phyloP scores from a whole-genome alignment of 371 early-diverging fungal genomes.

The Mortierella sp. region DNA sequence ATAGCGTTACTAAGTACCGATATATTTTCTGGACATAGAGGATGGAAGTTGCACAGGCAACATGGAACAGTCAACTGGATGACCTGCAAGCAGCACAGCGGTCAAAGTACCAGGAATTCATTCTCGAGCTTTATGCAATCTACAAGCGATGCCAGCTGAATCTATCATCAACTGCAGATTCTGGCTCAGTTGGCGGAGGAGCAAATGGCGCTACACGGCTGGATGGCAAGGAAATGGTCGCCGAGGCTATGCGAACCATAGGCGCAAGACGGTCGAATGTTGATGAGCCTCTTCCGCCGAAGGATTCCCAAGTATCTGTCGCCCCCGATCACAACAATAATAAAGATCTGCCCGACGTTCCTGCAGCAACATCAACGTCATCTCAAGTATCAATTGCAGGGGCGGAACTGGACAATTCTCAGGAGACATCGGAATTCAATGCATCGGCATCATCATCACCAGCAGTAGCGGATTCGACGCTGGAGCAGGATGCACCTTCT shows the following conservation, averaged over 20 bases:
- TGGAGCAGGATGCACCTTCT: background rate
- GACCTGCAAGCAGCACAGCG: constrained; percentile 70
- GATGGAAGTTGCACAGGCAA: constrained; percentile 70
- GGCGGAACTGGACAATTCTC: background rate
- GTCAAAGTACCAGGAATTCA: constrained; percentile 75
- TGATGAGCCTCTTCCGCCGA: background rate
- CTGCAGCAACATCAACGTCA: background rate
- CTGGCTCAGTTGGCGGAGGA: background rate
- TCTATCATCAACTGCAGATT: background rate
- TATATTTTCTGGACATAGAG: constrained; percentile 50
- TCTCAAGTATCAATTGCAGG: background rate
- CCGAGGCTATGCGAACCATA: constrained; percentile 52
- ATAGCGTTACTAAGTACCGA: no score
- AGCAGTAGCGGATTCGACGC: background rate
- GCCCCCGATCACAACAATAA: background rate
- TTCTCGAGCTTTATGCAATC: constrained; percentile 71
- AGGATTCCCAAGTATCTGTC: background rate
- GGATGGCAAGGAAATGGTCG: constrained; percentile 65
- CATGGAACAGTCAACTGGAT: constrained; percentile 70
- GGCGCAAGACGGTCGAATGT: constrained; percentile 35
- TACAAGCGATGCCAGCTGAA: constrained; percentile 57
- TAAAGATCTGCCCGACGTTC: constrained; percentile 8
- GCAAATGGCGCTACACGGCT: constrained; percentile 10
- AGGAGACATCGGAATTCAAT: background rate
- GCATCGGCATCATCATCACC: background rate